Conservation (phyloP, 169 alveolate genomes). For the Plasmodium reichenowi region DNA sequence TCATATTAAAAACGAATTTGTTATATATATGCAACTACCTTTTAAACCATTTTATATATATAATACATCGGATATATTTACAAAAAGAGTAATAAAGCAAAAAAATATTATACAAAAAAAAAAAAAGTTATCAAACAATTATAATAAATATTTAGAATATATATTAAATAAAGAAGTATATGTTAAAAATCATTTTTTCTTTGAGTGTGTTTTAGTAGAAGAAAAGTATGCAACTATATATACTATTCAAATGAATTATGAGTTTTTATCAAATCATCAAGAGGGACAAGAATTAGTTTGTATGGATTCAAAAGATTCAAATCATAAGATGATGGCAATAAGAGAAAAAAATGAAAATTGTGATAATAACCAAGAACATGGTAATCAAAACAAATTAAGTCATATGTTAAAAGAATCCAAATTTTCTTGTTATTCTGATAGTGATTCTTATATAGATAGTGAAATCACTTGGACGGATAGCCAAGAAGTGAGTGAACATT, state of each 20-base stretch:
- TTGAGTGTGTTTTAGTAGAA: slow-evolving; percentile 34
- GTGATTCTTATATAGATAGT: slow-evolving; percentile 75
- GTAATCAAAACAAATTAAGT: neutral
- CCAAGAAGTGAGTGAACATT: slow-evolving; percentile 11
- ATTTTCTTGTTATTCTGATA: slow-evolving; percentile 73
- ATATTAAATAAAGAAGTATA: slow-evolving; percentile 44
- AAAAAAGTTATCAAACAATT: slow-evolving; percentile 55
- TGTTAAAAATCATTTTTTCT: slow-evolving; percentile 32
- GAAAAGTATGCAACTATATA: slow-evolving; percentile 28
- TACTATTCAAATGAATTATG: slow-evolving; percentile 59
- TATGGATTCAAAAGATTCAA: slow-evolving; percentile 11
- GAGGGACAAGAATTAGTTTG: neutral
- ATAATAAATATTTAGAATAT: slow-evolving; percentile 46
- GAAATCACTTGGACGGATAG: slow-evolving; percentile 71
- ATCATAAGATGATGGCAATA: slow-evolving; percentile 45
- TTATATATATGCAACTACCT: slow-evolving; percentile 30
- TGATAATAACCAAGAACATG: slow-evolving; percentile 9
- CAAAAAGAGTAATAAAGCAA: slow-evolving; percentile 55
- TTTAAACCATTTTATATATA: slow-evolving; percentile 20
- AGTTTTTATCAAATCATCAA: slow-evolving; percentile 18
- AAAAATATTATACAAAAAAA: slow-evolving; percentile 50
- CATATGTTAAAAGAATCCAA: slow-evolving; percentile 61
- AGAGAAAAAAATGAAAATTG: slow-evolving; percentile 4
- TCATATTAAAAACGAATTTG: slow-evolving; percentile 11
- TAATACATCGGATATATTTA: slow-evolving; percentile 21